Base-by-base conservation (phyloP, 257 asterid species). In the Fraxinus americana region DNA sequence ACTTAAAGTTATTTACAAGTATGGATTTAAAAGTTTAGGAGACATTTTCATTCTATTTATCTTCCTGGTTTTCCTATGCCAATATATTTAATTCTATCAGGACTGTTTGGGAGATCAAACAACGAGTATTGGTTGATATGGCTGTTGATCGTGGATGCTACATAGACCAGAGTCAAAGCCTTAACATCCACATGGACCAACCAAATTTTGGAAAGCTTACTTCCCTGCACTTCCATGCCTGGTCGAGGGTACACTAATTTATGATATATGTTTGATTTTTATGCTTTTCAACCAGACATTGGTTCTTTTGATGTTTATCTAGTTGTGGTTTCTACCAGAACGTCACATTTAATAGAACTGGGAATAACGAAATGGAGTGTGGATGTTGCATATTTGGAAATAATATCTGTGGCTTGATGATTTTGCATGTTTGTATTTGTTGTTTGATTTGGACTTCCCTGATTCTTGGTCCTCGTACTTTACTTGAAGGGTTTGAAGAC, bases 91-190 rank as follows among this genome's bases (percentile, higher is more conserved):
- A 10, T 11, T 63, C 32, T 61, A 11, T 65, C 85, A 91, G 98
- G 87, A 95, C 97, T 74, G 99, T 93, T 74, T 95, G 98, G 99
- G 99, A 95, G 89, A 93, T 93, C 85, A 95, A 90, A 72, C 99
- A 93, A 68, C 76, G 91, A 61, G 75, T 89, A 38, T 73, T 94
- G 86, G 99, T 92, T 57, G 96, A 94, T 70, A 94, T 94, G 99
- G 98, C 99, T 41, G 95, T 90, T 75, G 99, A 91, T 83, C 99
- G 99, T 35, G 99, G 99, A 17, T 89, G 98, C 87, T 95, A 83
- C 83, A 95, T 92, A 21, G 99, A 92, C 82, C 98, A 95, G 84
- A 95, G 99, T 32, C 98, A 94, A 78, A 94, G 98, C 85, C 90
- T 95, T 21, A 92, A 95, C 89, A 92, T 95, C 81, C 97, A 92